These are phyloP conservation scores for Aspergillus arachidicola DNA, from an alignment of 2,329 filamentous ascomycete genomes.

Conservation along the genomic window DNA sequence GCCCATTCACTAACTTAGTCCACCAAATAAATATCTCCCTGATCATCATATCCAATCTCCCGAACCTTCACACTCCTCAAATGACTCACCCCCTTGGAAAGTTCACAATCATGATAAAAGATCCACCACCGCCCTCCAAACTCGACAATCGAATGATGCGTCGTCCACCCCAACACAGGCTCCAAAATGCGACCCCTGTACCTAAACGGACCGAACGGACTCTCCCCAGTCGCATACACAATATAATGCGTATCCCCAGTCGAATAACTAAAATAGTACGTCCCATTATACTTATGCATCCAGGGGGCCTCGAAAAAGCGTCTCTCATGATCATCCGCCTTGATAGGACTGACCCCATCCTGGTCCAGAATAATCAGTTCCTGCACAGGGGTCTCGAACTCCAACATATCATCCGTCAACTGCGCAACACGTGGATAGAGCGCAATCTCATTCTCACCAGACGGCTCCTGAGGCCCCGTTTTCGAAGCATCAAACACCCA, in stretches of 20 bases:
- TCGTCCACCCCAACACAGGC: constrained; percentile 79
- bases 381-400: constrained; percentile 57
- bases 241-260: constrained; percentile 77
- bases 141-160: constrained; percentile 77
- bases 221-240: constrained; percentile 67
- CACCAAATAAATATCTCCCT: constrained; percentile 60
- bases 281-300: constrained; percentile 71
- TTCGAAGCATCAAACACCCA: constrained; percentile 60
- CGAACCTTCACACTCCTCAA: constrained; percentile 72
- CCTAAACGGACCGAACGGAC: constrained; percentile 71
- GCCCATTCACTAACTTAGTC: not conserved
- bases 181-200: constrained; percentile 72
- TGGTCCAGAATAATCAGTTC: constrained; percentile 69
- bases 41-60: constrained; percentile 71
- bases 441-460: constrained; percentile 58
- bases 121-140: constrained; percentile 72
- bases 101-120: constrained; percentile 74
- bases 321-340: constrained; percentile 69
- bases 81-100: constrained; percentile 70
- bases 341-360: constrained; percentile 58
- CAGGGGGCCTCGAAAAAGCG: constrained; percentile 81
- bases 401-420: constrained; percentile 66
- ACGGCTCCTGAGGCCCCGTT: constrained; percentile 62
- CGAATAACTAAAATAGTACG: constrained; percentile 77
- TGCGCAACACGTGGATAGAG: constrained; percentile 68